Conservation (phyloP, 352 stramenopile species). For the Pythium folliculosum region DNA sequence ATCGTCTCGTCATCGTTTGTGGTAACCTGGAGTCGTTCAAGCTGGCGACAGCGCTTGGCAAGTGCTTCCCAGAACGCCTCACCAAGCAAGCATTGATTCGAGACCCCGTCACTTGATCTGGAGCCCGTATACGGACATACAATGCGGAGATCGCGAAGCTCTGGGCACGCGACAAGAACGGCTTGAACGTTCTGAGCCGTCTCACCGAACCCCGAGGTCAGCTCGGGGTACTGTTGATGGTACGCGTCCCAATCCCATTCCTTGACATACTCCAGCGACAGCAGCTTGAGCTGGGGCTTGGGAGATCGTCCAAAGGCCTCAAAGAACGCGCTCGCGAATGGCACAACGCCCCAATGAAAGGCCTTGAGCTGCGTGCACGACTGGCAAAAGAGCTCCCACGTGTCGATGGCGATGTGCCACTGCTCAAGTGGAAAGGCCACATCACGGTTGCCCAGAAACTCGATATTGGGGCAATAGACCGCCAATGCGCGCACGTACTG, state of each 20-base stretch:
- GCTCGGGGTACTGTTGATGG: not conserved
- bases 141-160: not conserved
- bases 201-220: not conserved
- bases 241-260: conserved; percentile 9
- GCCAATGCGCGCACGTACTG: not conserved
- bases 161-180: not conserved
- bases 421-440: not conserved
- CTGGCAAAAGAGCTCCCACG: conserved; percentile 9
- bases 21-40: too few species aligned
- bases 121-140: not conserved
- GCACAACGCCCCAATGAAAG: conserved; percentile 4
- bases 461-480: not conserved
- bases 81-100: too few species aligned
- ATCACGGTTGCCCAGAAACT: too few species aligned
- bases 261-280: not conserved
- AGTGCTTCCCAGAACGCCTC: too few species aligned
- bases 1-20: too few species aligned
- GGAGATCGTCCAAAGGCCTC: conserved; percentile 7
- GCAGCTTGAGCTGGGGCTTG: not conserved
- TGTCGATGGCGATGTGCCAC: conserved; percentile 5
- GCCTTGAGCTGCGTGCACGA: not conserved
- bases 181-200: not conserved
- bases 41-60: too few species aligned
- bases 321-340: conserved; percentile 16
- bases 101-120: too few species aligned